Evolutionary conservation across 2,329 filamentous ascomycete species (phyloP).

Genomic region (Cladophialophora bantiana): DNA sequence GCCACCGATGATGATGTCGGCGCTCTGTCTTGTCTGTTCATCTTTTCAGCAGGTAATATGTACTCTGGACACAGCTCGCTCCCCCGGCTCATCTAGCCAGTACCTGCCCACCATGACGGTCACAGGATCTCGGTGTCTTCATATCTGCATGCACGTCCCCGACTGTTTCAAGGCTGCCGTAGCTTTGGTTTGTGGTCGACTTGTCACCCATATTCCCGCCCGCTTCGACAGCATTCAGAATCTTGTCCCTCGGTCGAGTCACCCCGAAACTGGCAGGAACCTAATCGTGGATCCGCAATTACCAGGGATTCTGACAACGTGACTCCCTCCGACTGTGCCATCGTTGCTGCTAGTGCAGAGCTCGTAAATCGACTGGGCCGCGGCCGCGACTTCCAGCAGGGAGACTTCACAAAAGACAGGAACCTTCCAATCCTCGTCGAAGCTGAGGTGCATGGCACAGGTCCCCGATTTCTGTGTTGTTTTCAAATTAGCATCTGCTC

Average conservation of each 20-base stretch:
- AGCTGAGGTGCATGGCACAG: slow-evolving; percentile 17
- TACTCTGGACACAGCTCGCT: neutral
- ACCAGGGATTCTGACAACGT: slow-evolving; percentile 13
- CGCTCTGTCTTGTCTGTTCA: no score
- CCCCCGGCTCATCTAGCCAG: neutral
- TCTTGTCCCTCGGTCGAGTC: neutral
- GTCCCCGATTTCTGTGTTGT: neutral
- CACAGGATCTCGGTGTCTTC: neutral
- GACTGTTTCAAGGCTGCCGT: neutral
- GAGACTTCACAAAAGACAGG: slow-evolving; percentile 10
- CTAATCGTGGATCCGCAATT: slow-evolving; percentile 7
- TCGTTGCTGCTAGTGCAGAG: slow-evolving; percentile 4
- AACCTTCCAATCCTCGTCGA: slow-evolving; percentile 17
- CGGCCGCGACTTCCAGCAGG: slow-evolving; percentile 20
- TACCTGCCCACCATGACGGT: neutral
- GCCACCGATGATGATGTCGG: no score
- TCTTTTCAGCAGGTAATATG: neutral
- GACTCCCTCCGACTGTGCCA: slow-evolving; percentile 11
- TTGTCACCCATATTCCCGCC: no score
- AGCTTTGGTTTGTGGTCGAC: no score
- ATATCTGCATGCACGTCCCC: neutral
- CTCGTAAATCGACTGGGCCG: slow-evolving; percentile 15
- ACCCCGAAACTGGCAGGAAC: neutral
- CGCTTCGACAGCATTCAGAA: neutral
- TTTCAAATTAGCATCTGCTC: neutral